Evolutionary conservation across 768 basidiomycete species (phyloP).

Genomic region (Paxillus ammoniavirescens): DNA sequence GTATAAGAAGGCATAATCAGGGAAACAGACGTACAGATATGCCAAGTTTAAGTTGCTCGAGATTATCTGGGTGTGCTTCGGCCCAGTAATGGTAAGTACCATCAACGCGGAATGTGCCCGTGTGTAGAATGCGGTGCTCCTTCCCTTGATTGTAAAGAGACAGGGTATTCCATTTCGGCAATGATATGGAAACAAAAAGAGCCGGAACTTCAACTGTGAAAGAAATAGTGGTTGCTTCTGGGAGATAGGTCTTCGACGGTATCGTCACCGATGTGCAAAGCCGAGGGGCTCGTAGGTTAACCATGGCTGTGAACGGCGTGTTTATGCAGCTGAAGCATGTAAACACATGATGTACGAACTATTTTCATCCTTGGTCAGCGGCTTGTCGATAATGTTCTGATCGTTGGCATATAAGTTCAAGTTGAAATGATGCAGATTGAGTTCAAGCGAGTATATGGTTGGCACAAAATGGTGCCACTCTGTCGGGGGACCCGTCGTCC

Average conservation of each 20-base stretch:
- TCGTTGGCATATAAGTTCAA: slow-evolving; percentile 88
- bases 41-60: slow-evolving; percentile 74
- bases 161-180: slow-evolving; percentile 91
- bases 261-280: slow-evolving; percentile 55
- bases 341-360: slow-evolving; percentile 41
- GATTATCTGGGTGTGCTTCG: slow-evolving; percentile 60
- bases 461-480: slow-evolving; percentile 86
- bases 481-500: slow-evolving; percentile 78
- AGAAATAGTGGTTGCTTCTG: slow-evolving; percentile 62
- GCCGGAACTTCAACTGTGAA: slow-evolving; percentile 64
- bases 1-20: background rate
- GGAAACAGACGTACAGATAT: slow-evolving; percentile 46
- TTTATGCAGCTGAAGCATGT: background rate
- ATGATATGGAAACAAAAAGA: slow-evolving; percentile 53
- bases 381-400: slow-evolving; percentile 94
- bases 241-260: slow-evolving; percentile 69
- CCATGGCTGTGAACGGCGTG: slow-evolving; percentile 52
- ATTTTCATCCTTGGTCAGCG: slow-evolving; percentile 78
- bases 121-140: slow-evolving; percentile 60
- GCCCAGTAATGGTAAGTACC: slow-evolving; percentile 77
- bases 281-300: slow-evolving; percentile 60
- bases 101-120: slow-evolving; percentile 53
- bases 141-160: slow-evolving; percentile 61
- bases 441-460: slow-evolving; percentile 66
- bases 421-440: slow-evolving; percentile 74